A percentile compares a stretch with the other conserved stretches of the same genome.
Evolutionary conservation across 768 basidiomycete species (phyloP).

Genomic region (Ephemerocybe angulata): DNA sequence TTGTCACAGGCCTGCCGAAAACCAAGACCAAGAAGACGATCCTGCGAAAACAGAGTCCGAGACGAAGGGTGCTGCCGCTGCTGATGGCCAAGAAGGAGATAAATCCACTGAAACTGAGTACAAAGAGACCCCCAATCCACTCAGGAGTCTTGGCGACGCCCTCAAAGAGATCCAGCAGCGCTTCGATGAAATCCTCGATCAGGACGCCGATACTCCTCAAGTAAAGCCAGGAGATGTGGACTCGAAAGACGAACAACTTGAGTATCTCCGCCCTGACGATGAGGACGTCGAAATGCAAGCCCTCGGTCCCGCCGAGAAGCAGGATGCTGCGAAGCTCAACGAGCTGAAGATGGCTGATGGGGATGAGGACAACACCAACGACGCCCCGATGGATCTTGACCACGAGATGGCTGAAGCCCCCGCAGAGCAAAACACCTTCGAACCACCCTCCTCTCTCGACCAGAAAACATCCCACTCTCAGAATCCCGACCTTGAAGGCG

Average conservation of each 20-base stretch:
- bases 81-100: constrained; percentile 45
- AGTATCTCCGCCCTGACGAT: constrained; percentile 74
- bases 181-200: constrained; percentile 75
- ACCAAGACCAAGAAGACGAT: constrained; percentile 12
- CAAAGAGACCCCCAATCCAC: constrained; percentile 45
- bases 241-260: constrained; percentile 48
- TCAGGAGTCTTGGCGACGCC: constrained; percentile 81
- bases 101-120: constrained; percentile 36
- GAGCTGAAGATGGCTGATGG: constrained; percentile 77
- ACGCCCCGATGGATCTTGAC: constrained; percentile 51
- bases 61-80: constrained; percentile 28
- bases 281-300: constrained; percentile 78
- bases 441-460: neutral
- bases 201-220: constrained; percentile 28
- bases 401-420: constrained; percentile 21
- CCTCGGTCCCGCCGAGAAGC: constrained; percentile 80
- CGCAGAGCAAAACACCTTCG: constrained; percentile 9
- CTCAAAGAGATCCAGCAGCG: constrained; percentile 76
- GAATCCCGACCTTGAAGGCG: constrained; percentile 40
- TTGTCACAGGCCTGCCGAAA: neutral
- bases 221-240: constrained; percentile 36
- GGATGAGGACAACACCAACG: constrained; percentile 31
- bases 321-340: constrained; percentile 76
- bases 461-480: constrained; percentile 18
- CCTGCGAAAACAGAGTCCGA: constrained; percentile 12